A percentile compares a stretch with the other conserved stretches of the same genome.
Evolutionary conservation across 768 basidiomycete genomes (phyloP).

Genomic region (Boletales sp.): DNA sequence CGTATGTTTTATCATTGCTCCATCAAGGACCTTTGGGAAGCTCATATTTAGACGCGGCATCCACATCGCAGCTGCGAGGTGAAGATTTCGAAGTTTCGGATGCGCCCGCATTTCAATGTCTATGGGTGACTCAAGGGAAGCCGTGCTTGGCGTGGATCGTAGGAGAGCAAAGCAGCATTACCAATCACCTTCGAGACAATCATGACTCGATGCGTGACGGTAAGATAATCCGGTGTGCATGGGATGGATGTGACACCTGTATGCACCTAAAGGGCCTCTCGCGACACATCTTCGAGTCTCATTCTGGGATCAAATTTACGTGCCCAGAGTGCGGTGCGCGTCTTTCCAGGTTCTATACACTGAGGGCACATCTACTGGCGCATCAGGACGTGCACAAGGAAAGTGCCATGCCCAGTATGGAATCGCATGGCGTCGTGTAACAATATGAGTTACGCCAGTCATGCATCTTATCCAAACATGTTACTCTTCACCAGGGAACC

Average conservation of each 20-base stretch:
- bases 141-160: constrained; percentile 12
- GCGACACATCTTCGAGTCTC: constrained; percentile 22
- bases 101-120: constrained; percentile 13
- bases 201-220: constrained; percentile 22
- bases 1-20: too few species aligned
- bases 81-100: constrained; percentile 5
- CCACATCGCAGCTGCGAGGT: constrained; percentile 1
- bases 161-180: constrained; percentile 17
- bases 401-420: too few species aligned
- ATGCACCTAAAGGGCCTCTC: constrained; percentile 26
- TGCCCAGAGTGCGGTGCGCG: constrained; percentile 17
- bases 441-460: too few species aligned
- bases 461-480: too few species aligned
- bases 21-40: too few species aligned
- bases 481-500: too few species aligned
- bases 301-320: constrained; percentile 21
- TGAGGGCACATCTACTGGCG: too few species aligned
- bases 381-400: too few species aligned
- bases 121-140: constrained; percentile 11
- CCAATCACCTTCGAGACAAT: constrained; percentile 16
- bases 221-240: constrained; percentile 9
- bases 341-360: too few species aligned
- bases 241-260: constrained; percentile 9
- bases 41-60: background rate
- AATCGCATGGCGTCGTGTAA: too few species aligned